These are phyloP conservation scores for Diphasiastrum complanatum DNA, from an alignment of 83 land plant genomes.

Conservation along the genomic window DNA sequence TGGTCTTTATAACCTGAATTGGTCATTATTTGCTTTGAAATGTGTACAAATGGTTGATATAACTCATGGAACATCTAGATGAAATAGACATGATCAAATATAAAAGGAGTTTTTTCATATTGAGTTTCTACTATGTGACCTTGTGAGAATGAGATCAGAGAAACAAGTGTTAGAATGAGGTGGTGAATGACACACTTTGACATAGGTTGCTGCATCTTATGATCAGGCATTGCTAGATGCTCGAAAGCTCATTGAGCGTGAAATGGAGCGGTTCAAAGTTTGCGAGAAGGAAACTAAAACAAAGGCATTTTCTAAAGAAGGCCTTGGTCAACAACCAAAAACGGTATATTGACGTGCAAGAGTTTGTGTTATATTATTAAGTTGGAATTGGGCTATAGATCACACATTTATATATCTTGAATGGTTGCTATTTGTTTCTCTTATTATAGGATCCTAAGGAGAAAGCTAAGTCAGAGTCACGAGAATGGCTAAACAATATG, in stretches of 20 bases:
- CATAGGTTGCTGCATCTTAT: constrained; percentile 82
- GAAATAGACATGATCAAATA: no score
- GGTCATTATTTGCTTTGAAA: no score
- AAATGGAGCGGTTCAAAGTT: constrained; percentile 96
- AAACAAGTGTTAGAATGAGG: not conserved
- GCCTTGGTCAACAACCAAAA: constrained; percentile 93
- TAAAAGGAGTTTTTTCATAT: no score
- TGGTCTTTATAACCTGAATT: no score
- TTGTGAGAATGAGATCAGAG: no score
- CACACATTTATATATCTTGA: not conserved
- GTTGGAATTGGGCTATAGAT: no score
- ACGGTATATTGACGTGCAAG: constrained; percentile 46
- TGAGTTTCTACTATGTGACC: no score
- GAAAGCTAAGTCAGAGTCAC: constrained; percentile 90
- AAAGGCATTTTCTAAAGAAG: constrained; percentile 97
- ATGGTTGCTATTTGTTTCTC: constrained; percentile 2
- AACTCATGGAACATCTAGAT: no score
- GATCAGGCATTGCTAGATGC: constrained; percentile 98
- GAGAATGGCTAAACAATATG: constrained; percentile 97
- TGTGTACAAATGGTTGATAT: no score
- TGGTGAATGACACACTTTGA: constrained; percentile 1
- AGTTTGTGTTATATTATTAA: no score
- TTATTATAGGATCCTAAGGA: constrained; percentile 89
- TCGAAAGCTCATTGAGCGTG: constrained; percentile 87
- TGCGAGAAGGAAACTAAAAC: constrained; percentile 99